These are phyloP conservation scores for Zasmidium angulare DNA, from an alignment of 2,329 filamentous ascomycete genomes.

Conservation along the genomic window DNA sequence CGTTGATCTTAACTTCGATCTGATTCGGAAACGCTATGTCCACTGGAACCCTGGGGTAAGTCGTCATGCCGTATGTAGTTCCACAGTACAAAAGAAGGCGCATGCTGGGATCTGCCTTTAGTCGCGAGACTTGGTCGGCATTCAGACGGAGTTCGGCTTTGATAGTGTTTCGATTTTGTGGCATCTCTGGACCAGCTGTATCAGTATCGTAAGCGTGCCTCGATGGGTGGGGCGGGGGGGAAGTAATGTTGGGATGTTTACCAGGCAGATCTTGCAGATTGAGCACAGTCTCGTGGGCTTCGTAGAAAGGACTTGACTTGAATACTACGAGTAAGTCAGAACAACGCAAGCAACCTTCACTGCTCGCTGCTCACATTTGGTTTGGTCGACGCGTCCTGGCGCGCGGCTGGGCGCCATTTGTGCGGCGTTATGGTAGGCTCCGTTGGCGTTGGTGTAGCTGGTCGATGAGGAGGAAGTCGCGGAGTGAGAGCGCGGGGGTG, in stretches of 20 bases:
- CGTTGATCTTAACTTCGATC: constrained; percentile 88
- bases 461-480: constrained; percentile 10
- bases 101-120: constrained; percentile 61
- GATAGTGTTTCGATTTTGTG: constrained; percentile 59
- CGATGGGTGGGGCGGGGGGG: constrained; percentile 5
- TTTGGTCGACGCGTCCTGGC: neutral
- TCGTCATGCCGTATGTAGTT: constrained; percentile 48
- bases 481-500: constrained; percentile 28
- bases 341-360: neutral
- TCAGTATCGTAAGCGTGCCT: constrained; percentile 35
- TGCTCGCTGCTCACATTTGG: neutral
- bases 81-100: constrained; percentile 84
- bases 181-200: constrained; percentile 50
- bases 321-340: constrained; percentile 42
- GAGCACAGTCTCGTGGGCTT: constrained; percentile 65
- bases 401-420: constrained; percentile 17
- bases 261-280: constrained; percentile 69
- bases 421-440: constrained; percentile 9
- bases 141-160: constrained; percentile 60
- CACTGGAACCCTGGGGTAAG: constrained; percentile 50
- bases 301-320: constrained; percentile 85
- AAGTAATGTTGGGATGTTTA: constrained; percentile 44
- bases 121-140: constrained; percentile 53
- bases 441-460: constrained; percentile 12
- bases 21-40: constrained; percentile 90